Conservation (phyloP, 1,284 basidiomycete genomes). For the Puccinia polysora region DNA sequence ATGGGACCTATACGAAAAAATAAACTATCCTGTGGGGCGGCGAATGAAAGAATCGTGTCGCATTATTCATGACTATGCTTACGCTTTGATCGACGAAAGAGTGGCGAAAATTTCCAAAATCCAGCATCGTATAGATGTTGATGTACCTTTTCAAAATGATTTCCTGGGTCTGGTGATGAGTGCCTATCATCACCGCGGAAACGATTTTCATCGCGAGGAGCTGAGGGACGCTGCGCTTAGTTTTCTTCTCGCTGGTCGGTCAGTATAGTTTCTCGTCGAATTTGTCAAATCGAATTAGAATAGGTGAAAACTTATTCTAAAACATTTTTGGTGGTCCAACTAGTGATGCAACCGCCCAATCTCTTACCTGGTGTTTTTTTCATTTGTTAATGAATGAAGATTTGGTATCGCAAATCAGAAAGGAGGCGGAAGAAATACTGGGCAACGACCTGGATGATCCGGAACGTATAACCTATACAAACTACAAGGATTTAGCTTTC, state of each 20-base stretch:
- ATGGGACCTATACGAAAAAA: slow-evolving; percentile 18
- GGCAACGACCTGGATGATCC: not conserved
- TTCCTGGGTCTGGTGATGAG: slow-evolving; percentile 12
- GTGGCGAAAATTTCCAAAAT: slow-evolving; percentile 8
- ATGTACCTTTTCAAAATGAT: not conserved
- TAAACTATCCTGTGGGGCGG: slow-evolving; percentile 3
- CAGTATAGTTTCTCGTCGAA: slow-evolving; percentile 2
- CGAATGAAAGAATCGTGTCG: slow-evolving; percentile 1
- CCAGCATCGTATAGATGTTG: not conserved
- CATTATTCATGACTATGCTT: slow-evolving; percentile 21
- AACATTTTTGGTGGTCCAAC: not conserved
- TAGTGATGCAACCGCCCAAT: slow-evolving; percentile 43
- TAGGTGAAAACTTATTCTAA: not conserved
- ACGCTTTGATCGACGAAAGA: slow-evolving; percentile 23
- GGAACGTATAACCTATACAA: slow-evolving; percentile 17
- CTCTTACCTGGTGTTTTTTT: slow-evolving; percentile 35
- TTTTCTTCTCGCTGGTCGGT: slow-evolving; percentile 39
- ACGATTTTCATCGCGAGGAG: slow-evolving; percentile 18
- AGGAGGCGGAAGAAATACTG: slow-evolving; percentile 10
- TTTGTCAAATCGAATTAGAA: not conserved
- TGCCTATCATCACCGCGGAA: slow-evolving; percentile 1
- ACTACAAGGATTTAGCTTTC: slow-evolving; percentile 39
- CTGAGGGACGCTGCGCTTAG: slow-evolving; percentile 22
- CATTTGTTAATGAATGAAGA: slow-evolving; percentile 37
- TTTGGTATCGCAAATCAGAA: slow-evolving; percentile 6